A percentile compares a stretch with the other conserved stretches of the same genome.
These are phyloP conservation scores for Ceratocystis ficicola DNA, from an alignment of 2,329 filamentous ascomycete genomes.

Conservation along the genomic window DNA sequence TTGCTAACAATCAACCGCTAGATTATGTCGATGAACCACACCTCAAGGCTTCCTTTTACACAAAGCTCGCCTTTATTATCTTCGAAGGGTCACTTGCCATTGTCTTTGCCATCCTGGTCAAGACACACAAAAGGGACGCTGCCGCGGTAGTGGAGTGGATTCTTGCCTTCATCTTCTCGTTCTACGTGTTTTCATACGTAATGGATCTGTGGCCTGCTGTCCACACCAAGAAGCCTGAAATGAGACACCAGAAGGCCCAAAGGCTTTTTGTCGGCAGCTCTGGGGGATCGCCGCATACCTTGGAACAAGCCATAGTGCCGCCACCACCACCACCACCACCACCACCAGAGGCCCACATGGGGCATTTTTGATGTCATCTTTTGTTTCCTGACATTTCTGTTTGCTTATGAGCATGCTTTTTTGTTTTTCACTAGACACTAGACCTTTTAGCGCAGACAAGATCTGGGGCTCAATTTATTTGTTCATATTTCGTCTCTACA, in stretches of 20 bases:
- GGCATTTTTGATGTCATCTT: slow-evolving; percentile 4
- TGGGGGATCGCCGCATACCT: slow-evolving; percentile 1
- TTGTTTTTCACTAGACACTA: not conserved
- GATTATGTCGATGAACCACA: slow-evolving; percentile 63
- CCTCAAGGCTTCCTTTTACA: slow-evolving; percentile 68
- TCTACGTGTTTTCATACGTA: slow-evolving; percentile 77
- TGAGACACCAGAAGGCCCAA: not conserved
- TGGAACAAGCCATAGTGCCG: slow-evolving; percentile 1
- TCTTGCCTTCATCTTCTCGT: slow-evolving; percentile 73
- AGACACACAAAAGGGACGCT: slow-evolving; percentile 40
- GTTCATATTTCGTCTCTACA: too few relatives aligned
- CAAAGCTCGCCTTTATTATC: slow-evolving; percentile 77
- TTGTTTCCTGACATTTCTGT: not conserved
- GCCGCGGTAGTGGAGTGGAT: slow-evolving; percentile 66
- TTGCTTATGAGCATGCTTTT: not conserved
- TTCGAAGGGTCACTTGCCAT: slow-evolving; percentile 62
- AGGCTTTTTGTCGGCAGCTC: not conserved
- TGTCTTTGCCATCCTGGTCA: slow-evolving; percentile 53
- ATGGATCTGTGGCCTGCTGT: slow-evolving; percentile 76
- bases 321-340: not conserved
- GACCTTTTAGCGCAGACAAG: not conserved
- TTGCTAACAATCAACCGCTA: slow-evolving; percentile 25
- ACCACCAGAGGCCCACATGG: slow-evolving; percentile 3
- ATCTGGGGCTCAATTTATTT: too few relatives aligned
- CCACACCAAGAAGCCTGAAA: slow-evolving; percentile 38